phyloP scores from a whole-genome alignment of 257 asterid genomes.

The Craterostigma plantagineum region DNA sequence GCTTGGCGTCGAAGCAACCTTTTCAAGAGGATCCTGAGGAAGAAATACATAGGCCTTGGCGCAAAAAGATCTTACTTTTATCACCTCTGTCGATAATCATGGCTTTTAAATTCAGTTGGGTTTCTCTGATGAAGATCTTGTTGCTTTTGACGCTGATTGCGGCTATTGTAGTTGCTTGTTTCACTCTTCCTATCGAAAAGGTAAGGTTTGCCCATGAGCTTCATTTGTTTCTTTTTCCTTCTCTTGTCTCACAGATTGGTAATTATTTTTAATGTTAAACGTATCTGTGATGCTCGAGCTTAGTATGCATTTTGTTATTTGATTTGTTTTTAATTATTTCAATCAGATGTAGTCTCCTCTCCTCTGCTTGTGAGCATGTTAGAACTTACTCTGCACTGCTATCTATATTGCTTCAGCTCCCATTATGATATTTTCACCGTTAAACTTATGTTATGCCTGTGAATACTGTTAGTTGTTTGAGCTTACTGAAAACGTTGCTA shows the following conservation, averaged over 20 bases:
- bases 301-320: too few relatives aligned
- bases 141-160: conserved; percentile 42
- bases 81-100: conserved; percentile 24
- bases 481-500: conserved; percentile 10
- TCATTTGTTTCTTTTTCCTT: too few relatives aligned
- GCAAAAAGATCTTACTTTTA: conserved; percentile 38
- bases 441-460: not conserved
- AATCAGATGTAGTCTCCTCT: too few relatives aligned
- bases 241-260: too few relatives aligned
- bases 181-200: conserved; percentile 87
- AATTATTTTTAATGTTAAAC: too few relatives aligned
- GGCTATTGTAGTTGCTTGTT: conserved; percentile 52
- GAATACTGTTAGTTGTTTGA: too few relatives aligned
- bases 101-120: conserved; percentile 74
- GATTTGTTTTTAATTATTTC: too few relatives aligned
- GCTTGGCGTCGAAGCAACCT: conserved; percentile 73
- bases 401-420: not conserved
- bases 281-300: too few relatives aligned
- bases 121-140: conserved; percentile 32
- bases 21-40: conserved; percentile 35
- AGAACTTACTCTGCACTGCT: not conserved
- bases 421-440: not conserved
- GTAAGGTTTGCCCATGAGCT: too few relatives aligned
- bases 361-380: too few relatives aligned
- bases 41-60: conserved; percentile 76